Conservation (phyloP, 495 filamentous ascomycete species). For the Neurospora cerealis region DNA sequence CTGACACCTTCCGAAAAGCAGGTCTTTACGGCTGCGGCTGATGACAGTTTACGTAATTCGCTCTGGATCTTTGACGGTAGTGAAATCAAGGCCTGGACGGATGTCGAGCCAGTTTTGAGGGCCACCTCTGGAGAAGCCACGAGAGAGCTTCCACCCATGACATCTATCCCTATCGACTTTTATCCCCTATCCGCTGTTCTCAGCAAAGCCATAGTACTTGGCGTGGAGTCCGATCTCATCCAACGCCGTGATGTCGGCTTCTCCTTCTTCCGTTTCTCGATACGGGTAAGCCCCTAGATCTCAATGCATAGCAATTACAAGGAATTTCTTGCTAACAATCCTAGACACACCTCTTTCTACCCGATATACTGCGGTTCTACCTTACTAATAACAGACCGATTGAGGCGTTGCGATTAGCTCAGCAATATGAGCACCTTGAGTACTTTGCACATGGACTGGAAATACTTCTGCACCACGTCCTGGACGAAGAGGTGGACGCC, state of each 20-base stretch:
- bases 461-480: conserved; percentile 80
- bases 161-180: conserved; percentile 70
- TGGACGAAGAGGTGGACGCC: conserved; percentile 86
- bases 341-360: conserved; percentile 82
- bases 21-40: conserved; percentile 16
- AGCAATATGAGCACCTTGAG: conserved; percentile 70
- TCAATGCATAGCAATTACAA: background rate
- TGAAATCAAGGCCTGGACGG: conserved; percentile 74
- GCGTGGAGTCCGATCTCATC: conserved; percentile 83
- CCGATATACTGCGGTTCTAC: conserved; percentile 70
- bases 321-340: conserved; percentile 1
- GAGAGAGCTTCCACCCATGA: conserved; percentile 50
- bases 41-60: conserved; percentile 63
- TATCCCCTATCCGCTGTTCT: conserved; percentile 84
- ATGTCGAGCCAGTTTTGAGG: conserved; percentile 77
- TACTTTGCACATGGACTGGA: conserved; percentile 93
- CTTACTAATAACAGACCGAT: conserved; percentile 60
- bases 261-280: conserved; percentile 73
- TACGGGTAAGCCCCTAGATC: conserved; percentile 46
- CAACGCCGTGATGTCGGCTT: conserved; percentile 86
- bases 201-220: conserved; percentile 77
- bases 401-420: conserved; percentile 66
- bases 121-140: conserved; percentile 49
- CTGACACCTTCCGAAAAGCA: background rate
- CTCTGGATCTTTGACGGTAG: conserved; percentile 90